Evolutionary conservation across 2,329 filamentous ascomycete genomes (phyloP).

Genomic region (Furcasterigmium sp.): DNA sequence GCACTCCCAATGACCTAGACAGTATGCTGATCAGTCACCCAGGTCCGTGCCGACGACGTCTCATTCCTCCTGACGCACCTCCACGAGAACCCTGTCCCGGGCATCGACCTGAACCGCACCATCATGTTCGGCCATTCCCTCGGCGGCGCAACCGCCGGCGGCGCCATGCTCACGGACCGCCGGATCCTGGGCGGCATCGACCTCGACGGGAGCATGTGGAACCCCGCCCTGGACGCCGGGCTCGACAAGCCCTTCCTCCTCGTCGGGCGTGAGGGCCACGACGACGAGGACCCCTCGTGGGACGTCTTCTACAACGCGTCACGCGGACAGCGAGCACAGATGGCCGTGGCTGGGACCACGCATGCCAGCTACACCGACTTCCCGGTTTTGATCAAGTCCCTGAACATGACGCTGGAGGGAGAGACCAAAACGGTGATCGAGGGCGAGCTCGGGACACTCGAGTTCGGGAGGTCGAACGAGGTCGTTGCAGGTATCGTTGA

Average conservation of each 20-base stretch:
- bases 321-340: conserved; percentile 16
- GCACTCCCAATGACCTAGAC: conserved; percentile 1
- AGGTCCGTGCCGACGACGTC: conserved; percentile 29
- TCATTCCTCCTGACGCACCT: conserved; percentile 30
- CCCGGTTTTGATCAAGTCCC: conserved; percentile 17
- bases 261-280: conserved; percentile 22
- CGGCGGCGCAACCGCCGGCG: conserved; percentile 30
- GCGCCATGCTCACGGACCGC: conserved; percentile 21
- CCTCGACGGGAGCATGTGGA: conserved; percentile 31
- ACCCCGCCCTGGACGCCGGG: conserved; percentile 19
- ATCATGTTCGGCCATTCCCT: conserved; percentile 33
- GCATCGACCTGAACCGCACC: conserved; percentile 20
- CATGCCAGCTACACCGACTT: conserved; percentile 27
- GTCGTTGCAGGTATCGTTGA: conserved; percentile 3
- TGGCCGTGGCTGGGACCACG: conserved; percentile 16
- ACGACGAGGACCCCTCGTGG: conserved; percentile 24
- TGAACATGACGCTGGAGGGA: conserved; percentile 15
- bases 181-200: conserved; percentile 31
- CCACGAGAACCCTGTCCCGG: conserved; percentile 14
- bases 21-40: not conserved
- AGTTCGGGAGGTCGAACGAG: conserved; percentile 1
- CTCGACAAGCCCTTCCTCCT: conserved; percentile 23
- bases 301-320: conserved; percentile 20
- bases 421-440: conserved; percentile 4
- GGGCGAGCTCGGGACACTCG: conserved; percentile 9